Percentiles rank a stretch among this genome's conserved stretches.
These are phyloP conservation scores for Schizothecium vesticola DNA, from an alignment of 495 filamentous ascomycete genomes.

Conservation along the genomic window DNA sequence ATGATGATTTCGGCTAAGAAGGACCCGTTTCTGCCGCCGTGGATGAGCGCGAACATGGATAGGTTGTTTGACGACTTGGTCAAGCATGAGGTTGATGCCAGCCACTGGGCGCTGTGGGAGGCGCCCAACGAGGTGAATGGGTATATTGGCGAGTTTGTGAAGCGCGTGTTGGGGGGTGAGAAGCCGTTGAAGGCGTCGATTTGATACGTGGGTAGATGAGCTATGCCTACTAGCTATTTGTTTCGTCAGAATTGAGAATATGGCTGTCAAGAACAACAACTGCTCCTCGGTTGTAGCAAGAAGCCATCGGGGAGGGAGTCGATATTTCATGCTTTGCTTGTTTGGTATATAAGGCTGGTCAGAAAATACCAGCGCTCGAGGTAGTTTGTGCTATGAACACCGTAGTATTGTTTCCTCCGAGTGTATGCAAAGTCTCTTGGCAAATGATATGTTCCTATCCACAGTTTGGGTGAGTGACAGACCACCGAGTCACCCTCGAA, in stretches of 20 bases:
- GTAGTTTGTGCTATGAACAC: neutral
- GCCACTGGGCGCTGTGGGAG: slow-evolving; percentile 69
- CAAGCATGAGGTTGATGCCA: slow-evolving; percentile 51
- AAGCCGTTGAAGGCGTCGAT: slow-evolving; percentile 19
- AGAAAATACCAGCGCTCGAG: no score
- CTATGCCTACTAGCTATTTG: no score
- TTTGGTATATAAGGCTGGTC: no score
- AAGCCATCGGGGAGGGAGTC: no score
- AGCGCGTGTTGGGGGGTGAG: slow-evolving; percentile 12
- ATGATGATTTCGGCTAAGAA: slow-evolving; percentile 69
- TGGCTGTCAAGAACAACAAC: no score
- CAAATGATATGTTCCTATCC: neutral
- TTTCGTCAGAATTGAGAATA: no score
- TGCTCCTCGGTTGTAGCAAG: no score
- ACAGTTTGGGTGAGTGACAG: neutral
- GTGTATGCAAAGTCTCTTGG: neutral
- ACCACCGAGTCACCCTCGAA: neutral
- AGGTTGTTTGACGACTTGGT: slow-evolving; percentile 56
- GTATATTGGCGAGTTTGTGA: slow-evolving; percentile 37
- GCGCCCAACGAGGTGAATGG: slow-evolving; percentile 49
- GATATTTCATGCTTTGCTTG: no score
- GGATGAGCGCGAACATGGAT: slow-evolving; percentile 63
- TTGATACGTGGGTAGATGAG: no score
- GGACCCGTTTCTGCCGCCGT: slow-evolving; percentile 62
- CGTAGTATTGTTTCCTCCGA: neutral